Percentiles rank a stretch among this genome's conserved stretches.
Conservation (phyloP, 2,329 filamentous ascomycete species). For the Colletotrichum sp. region DNA sequence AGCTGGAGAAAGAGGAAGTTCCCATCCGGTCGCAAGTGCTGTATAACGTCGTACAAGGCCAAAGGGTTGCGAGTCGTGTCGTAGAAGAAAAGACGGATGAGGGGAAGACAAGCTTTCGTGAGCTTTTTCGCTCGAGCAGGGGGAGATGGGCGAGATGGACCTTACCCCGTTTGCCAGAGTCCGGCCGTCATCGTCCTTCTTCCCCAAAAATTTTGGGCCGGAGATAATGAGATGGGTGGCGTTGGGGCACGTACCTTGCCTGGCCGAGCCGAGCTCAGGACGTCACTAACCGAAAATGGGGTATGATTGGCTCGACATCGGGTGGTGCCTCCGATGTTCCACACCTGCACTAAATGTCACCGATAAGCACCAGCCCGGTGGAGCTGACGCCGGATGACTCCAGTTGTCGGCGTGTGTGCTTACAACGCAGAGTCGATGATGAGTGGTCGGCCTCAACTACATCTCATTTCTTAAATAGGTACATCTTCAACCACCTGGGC, state of each 20-base stretch:
- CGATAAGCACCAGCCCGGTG: slow-evolving; percentile 12
- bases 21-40: background rate
- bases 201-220: slow-evolving; percentile 19
- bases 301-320: background rate
- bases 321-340: background rate
- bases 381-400: slow-evolving; percentile 15
- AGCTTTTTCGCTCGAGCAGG: background rate
- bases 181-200: slow-evolving; percentile 6
- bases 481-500: background rate
- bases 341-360: slow-evolving; percentile 4
- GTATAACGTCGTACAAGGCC: background rate
- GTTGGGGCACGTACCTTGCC: background rate
- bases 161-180: slow-evolving; percentile 14
- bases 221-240: slow-evolving; percentile 22
- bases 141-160: background rate
- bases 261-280: slow-evolving; percentile 6
- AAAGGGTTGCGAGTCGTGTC: background rate
- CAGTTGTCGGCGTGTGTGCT: slow-evolving; percentile 14
- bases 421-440: slow-evolving; percentile 16
- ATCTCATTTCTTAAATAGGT: background rate
- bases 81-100: background rate
- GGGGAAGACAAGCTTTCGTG: slow-evolving; percentile 13
- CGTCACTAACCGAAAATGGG: background rate
- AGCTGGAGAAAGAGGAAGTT: background rate
- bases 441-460: slow-evolving; percentile 17